Conservation (phyloP, 1,284 basidiomycete genomes). For the Boletellus deceptivus region DNA sequence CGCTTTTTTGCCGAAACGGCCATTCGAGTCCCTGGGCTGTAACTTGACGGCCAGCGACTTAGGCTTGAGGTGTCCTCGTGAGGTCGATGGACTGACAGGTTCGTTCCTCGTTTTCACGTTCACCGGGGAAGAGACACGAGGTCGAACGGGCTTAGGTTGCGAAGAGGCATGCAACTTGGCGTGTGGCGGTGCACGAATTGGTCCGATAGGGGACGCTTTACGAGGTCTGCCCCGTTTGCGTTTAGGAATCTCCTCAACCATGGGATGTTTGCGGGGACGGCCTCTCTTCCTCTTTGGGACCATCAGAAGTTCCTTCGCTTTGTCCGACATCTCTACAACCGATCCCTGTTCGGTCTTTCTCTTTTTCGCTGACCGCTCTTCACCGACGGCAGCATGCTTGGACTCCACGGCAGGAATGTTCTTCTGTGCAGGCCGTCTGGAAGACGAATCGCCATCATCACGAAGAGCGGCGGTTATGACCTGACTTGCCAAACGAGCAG, state of each 20-base stretch:
- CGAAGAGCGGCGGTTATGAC: conserved; percentile 47
- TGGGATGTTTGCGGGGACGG: conserved; percentile 37
- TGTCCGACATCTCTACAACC: conserved; percentile 38
- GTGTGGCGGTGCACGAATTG: conserved; percentile 11
- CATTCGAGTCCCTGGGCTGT: conserved; percentile 50
- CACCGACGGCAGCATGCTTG: conserved; percentile 48
- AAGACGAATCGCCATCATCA: conserved; percentile 47
- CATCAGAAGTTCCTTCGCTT: conserved; percentile 35
- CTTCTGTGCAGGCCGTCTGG: conserved; percentile 49
- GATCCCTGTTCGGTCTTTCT: conserved; percentile 38
- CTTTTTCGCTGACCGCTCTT: conserved; percentile 44
- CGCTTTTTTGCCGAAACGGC: conserved; percentile 50
- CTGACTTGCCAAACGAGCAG: conserved; percentile 53
- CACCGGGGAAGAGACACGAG: conserved; percentile 19
- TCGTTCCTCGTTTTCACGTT: conserved; percentile 26
- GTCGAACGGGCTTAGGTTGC: conserved; percentile 13
- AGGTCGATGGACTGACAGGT: conserved; percentile 26
- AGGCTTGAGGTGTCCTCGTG: conserved; percentile 34
- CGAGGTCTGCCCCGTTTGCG: conserved; percentile 38
- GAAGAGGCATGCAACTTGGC: conserved; percentile 13
- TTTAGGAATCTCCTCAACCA: conserved; percentile 33
- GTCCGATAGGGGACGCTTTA: conserved; percentile 26
- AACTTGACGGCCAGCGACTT: conserved; percentile 47
- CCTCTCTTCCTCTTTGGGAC: conserved; percentile 36
- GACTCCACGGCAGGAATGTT: conserved; percentile 49